Evolutionary conservation across 2,329 filamentous ascomycete species (phyloP), one percentile per base, ranked within the genome.

Genomic region (Rhinocladiella similis): DNA sequence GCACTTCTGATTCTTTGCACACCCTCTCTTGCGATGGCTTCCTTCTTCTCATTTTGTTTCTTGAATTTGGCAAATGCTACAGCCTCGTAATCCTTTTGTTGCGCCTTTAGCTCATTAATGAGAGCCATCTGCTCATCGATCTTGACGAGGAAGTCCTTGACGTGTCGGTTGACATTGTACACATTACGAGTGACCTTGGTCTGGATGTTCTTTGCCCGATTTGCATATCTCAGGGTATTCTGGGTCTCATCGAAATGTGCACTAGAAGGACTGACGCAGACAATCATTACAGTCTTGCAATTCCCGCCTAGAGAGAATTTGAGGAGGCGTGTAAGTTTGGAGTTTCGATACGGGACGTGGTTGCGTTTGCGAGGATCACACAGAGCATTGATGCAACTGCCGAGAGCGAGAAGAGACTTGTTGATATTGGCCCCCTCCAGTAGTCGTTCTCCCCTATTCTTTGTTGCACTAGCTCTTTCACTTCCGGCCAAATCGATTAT

Each of bases 221-320:
- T 97, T 48, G 94, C 94, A 69, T 99, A 99, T 66, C 95, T 89
- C 16, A 99, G 80, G 0, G 94, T 99, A 73, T 99, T 99, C 68
- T 99, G 94, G 0, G 93, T 97, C 75, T 99, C 94, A 72, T 99
- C 94, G 66, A 94, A 99, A 74, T 99, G 94, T 4, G 90, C 89
- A 68, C 94, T 97, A 1, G 91, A 97, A 1, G 94, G 94, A 65
- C 92, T 97, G 52, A 99, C 90, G 68, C 94, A 99, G 22, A 99
- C 94, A 72, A 99, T 97, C 94, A 99, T 99, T 71, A 99, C 94
- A 0, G 94, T 99, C 75, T 92, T 95, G 81, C 94, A 99, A 73
- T 99, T 99, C 2, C 94, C 94, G 27, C 94, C 94, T 0, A 99
- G 83, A 0, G 93, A 96, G 75, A 99, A 99, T 68, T 99, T 99